phyloP scores from a whole-genome alignment of 192 early-diverging fungal species.

The Podochytrium sp. region DNA sequence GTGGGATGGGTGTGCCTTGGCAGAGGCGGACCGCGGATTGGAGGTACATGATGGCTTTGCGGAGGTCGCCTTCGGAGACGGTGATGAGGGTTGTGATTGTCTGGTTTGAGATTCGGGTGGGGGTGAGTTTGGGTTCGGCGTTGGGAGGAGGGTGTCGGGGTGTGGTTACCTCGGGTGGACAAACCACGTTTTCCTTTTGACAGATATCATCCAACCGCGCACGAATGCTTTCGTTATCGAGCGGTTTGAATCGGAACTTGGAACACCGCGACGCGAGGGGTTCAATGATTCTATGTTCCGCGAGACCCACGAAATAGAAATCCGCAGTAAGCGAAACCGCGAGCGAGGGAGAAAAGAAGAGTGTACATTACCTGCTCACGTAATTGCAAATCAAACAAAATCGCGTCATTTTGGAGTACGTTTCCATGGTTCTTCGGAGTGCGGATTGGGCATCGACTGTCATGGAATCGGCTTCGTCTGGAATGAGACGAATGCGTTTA shows the following conservation, averaged over 20 bases:
- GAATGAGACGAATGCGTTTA: no score
- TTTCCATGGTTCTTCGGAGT: conserved; percentile 92
- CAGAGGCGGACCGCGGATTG: conserved; percentile 79
- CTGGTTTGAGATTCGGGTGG: conserved; percentile 21
- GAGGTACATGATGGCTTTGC: conserved; percentile 89
- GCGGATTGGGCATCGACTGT: conserved; percentile 93
- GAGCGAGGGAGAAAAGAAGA: conserved; percentile 28
- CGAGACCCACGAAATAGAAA: no score
- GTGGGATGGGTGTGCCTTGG: conserved; percentile 49
- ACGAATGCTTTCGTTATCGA: conserved; percentile 65
- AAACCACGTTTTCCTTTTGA: conserved; percentile 66
- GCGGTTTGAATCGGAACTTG: conserved; percentile 91
- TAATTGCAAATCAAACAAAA: conserved; percentile 97
- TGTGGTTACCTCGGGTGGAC: conserved; percentile 50
- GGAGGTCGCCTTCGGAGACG: conserved; percentile 85
- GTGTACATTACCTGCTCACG: conserved; percentile 55
- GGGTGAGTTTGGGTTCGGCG: background rate
- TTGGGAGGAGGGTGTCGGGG: background rate
- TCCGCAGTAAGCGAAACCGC: no score
- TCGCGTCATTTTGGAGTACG: conserved; percentile 87
- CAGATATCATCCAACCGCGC: conserved; percentile 71
- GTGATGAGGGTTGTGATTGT: conserved; percentile 69
- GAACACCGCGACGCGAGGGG: conserved; percentile 92
- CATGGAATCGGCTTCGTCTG: conserved; percentile 98
- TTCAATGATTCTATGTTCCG: conserved; percentile 82